Base-by-base conservation (phyloP, 306 rosid species). In the Lathyrus aphaca region DNA sequence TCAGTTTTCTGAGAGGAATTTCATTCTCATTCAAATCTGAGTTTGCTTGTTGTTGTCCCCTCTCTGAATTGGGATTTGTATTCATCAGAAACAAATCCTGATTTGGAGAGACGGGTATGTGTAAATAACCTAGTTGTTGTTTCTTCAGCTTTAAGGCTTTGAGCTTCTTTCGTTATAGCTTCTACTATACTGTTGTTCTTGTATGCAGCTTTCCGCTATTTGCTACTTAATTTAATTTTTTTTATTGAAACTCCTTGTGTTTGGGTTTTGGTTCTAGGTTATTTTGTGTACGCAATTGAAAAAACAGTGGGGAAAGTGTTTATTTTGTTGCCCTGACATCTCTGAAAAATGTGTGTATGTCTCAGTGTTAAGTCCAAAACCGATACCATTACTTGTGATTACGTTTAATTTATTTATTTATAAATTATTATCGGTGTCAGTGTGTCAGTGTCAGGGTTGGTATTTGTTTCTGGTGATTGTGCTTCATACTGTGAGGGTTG, bases 1-100 rank as follows among this genome's bases (percentile, higher is more conserved):
- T 38, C 17, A 13, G 44, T 64, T 61, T 19, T 79, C 71, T 44
- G 68, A 69, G 25, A 14, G 23, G 56, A 30, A 64, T 63, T 25
- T 45, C 12, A 2, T 78, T 63, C 25, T 19, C 66, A 23, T 79
- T 77, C 64, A 58, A 69, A 68, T 76, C 63, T 60, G 72, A 71
- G 74, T 75, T 71, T 56, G 61, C 23, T 62, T 53, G 70, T 78
- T 72, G 64, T 42, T 72, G 61, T 49, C 79, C 74, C 74, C 78
- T 86, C 76, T 79, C 69, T 78, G 73, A 66, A 49, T 61, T 84
- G 76, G 84, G 82, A 67, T 81, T 83, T 79, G 66, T 51, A 43
- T 72, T 72, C 63, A 35, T 46, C 73, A 48, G 59, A 55, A 23
- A 60, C 77, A 77, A 77, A 81, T 85, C 84, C 78, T 71, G 30